These are phyloP conservation scores for Trichoderma breve DNA, from an alignment of 2,329 filamentous ascomycete species.

Conservation along the genomic window DNA sequence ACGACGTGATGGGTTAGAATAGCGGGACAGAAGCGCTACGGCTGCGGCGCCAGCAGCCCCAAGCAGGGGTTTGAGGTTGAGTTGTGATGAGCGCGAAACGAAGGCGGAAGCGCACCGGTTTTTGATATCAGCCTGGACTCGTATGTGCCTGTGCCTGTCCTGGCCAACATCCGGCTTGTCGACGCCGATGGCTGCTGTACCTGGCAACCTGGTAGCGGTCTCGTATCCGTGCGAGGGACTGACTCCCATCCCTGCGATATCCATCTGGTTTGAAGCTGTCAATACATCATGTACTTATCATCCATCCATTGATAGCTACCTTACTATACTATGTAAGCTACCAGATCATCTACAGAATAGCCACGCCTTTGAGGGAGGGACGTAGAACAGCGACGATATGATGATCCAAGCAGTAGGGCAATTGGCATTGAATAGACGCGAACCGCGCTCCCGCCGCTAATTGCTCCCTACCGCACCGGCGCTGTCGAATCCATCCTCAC, in stretches of 20 bases:
- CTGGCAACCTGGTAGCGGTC: not conserved
- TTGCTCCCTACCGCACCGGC: not conserved
- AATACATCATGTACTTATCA: not conserved
- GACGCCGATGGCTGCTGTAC: not conserved
- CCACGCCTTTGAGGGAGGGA: not conserved
- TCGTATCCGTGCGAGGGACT: conserved; percentile 10
- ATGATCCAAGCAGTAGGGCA: not conserved
- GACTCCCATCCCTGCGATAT: not conserved
- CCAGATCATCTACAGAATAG: not conserved
- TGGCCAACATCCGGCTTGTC: not conserved
- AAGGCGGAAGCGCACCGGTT: conserved; percentile 1
- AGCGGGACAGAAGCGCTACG: conserved; percentile 20
- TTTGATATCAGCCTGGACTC: conserved; percentile 7
- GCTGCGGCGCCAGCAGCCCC: conserved; percentile 18
- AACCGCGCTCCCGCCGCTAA: not conserved
- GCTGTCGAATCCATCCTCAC: not conserved
- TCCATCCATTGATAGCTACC: not conserved
- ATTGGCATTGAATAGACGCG: not conserved
- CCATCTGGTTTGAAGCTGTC: not conserved
- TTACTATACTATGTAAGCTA: not conserved
- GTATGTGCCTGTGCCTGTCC: not conserved
- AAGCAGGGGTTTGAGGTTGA: conserved; percentile 16
- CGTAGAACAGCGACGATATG: not conserved
- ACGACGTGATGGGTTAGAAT: conserved; percentile 20
- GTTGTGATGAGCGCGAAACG: conserved; percentile 17